Evolutionary conservation across 768 basidiomycete species (phyloP), one percentile per base, ranked within the genome.

Genomic region (Rhizopogon vinicolor): DNA sequence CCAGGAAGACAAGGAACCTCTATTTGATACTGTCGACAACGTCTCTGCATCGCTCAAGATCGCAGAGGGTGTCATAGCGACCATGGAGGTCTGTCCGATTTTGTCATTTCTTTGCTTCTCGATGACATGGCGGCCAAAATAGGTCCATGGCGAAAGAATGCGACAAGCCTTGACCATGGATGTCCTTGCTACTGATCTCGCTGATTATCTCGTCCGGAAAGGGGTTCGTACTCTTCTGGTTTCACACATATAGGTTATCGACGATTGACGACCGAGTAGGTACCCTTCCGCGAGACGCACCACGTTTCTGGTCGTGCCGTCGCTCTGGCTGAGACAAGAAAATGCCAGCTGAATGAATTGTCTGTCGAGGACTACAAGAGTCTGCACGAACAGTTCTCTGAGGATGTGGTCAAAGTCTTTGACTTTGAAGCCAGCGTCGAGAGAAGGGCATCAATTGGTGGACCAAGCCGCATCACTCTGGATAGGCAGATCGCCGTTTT

Each of bases 271-370:
- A 40, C 19, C 33, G 22, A 33, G 12, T 62, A 97, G 95, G 91
- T 94, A 42, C 97, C 97, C 7, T 98, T 99, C 84, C 87, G 97
- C 43, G 93, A 98, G 72, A 99, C 97, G 1, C 97, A 99, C 68
- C 97, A 99, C 69, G 85, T 99, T 62, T 98, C 97, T 4, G 97
- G 97, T 4, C 87, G 93, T 13, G 94, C 96, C 18, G 96, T 99
- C 44, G 94, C 96, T 1, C 78, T 98, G 40, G 96, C 96, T 1
- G 97, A 99, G 70, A 76, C 86, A 42, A 82, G 84, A 35, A 79
- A 81, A 57, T 87, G 89, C 62, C 89, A 91, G 63, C 78, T 99
- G 41, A 86, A 91, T 59, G 84, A 90, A 50, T 80, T 99, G 58
- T 78, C 85, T 1, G 75, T 94, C 49, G 74, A 84, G 37, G 93